Evolutionary conservation across 1,284 basidiomycete genomes (phyloP), one percentile per base, ranked within the genome.

Genomic region (Pseudozyma tsukubaensis): DNA sequence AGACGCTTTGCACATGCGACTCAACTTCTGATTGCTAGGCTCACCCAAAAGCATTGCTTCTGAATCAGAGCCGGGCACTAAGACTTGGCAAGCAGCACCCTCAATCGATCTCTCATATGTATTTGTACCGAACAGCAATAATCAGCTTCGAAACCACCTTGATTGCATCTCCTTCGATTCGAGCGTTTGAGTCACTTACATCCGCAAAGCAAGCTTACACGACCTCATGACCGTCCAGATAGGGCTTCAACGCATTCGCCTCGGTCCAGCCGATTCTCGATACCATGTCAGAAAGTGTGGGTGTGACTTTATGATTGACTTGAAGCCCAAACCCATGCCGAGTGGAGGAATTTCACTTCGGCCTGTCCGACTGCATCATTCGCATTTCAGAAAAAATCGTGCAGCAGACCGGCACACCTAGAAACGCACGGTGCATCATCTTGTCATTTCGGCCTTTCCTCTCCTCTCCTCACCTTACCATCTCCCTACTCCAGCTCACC

Each of bases 1-100:
- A 49, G 80, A 84, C 49, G 83, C 82, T 2, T 56, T 78, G 14
- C 81, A 77, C 3, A 84, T 84, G 83, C 72, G 83, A 7, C 72
- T 84, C 50, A 60, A 76, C 39, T 67, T 83, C 37, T 68, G 49
- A 50, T 53, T 19, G 10, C n/a, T 16, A 16, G 36, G 14, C 24
- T 9, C 12, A 24, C 8, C 21, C 14, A 40, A 37, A 39, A 16
- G 18, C 32, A 16, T 24, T 13, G 12, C 13, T 8, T 18, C 35
- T 5, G n/a, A n/a, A 37, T 36, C 5, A 9, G 9, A n/a, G 18
- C 16, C 24, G 21, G 24, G 18, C 35, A 51, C 19, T 24, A 21
- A 11, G n/a, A 32, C 21, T 43, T 29, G 48, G 24, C 24, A 29
- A 43, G n/a, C 42, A 43, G n/a, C n/a, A 14, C 7, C 16, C 7